Evolutionary conservation across 2,329 filamentous ascomycete species (phyloP).

Genomic region (Ambrosiella beaveri): DNA sequence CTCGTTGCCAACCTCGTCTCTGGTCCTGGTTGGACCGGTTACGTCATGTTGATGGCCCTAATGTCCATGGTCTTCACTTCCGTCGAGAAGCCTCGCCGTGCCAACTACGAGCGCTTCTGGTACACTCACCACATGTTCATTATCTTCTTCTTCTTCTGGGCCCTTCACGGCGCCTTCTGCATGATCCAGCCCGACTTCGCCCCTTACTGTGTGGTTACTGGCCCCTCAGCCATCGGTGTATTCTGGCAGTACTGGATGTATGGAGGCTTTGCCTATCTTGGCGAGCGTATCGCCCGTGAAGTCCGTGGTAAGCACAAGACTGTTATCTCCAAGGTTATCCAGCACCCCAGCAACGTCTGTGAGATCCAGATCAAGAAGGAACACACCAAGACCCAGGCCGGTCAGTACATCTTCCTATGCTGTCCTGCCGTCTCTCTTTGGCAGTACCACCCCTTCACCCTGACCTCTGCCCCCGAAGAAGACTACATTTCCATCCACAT

Average conservation of each 20-base stretch:
- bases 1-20: conserved; percentile 60
- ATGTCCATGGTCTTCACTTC: conserved; percentile 67
- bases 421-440: conserved; percentile 73
- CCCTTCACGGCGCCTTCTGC: conserved; percentile 75
- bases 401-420: conserved; percentile 80
- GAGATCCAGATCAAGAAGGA: conserved; percentile 90
- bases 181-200: conserved; percentile 77
- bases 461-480: conserved; percentile 76
- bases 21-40: conserved; percentile 72
- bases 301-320: conserved; percentile 67
- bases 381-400: conserved; percentile 61
- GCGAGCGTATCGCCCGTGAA: conserved; percentile 64
- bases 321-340: conserved; percentile 74
- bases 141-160: conserved; percentile 80
- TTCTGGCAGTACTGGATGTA: conserved; percentile 89
- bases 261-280: conserved; percentile 61
- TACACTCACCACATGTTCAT: conserved; percentile 80
- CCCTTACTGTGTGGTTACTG: conserved; percentile 57
- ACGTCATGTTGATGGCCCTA: conserved; percentile 63
- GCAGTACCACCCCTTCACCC: conserved; percentile 78
- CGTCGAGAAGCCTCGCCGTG: conserved; percentile 57
- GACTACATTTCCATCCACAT: conserved; percentile 82
- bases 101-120: conserved; percentile 83
- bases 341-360: conserved; percentile 75
- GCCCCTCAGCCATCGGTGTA: conserved; percentile 49